Evolutionary conservation across 1,139 yeast genomes (phyloP), one percentile per base, ranked within the genome.

Genomic region (Protomyces macrosporus): DNA sequence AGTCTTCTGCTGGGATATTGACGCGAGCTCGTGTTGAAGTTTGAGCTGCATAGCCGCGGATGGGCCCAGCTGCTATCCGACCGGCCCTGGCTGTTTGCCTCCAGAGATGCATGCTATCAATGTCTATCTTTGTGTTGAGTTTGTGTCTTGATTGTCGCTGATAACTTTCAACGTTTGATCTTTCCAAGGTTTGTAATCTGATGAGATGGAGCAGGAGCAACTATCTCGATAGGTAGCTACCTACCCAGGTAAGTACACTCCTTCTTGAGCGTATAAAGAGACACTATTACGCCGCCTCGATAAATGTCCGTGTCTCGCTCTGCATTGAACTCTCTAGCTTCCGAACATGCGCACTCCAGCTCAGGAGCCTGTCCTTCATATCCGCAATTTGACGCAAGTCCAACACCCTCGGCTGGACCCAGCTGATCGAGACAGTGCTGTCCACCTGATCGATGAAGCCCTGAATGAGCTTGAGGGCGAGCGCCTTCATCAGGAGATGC

Each of bases 331-430:
- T 37, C 58, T 88, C 87, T 70, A 93, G 81, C 55, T 79, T 78
- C 57, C 82, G 81, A 48, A 91, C 97, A 70, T 85, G 86, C 64
- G 75, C 75, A 71, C 88, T 87, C 98, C 98, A 93, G 63, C 79
- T 81, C 42, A 80, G 80, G 72, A 93, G 81, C 71, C 89, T 87
- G 66, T 81, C 81, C 70, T 84, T 84, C 87, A 93, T 90, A 65
- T 82, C 81, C 65, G 80, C 82, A 66, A 91, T 88, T 78, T 93
- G 98, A 58, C 82, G 83, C 70, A 80, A 81, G 72, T 89, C 89
- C 81, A 93, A 86, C 64, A 90, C 89, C 72, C 98, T 82, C 64
- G 98, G 98, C 77, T 93, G 98, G 68, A 91, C 86, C 98, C 98
- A 93, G 32, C 89, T 85, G 63, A 93, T 85, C 36, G 87, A 84